Conservation (phyloP, 257 asterid genomes). For the Solanum pennellii region DNA sequence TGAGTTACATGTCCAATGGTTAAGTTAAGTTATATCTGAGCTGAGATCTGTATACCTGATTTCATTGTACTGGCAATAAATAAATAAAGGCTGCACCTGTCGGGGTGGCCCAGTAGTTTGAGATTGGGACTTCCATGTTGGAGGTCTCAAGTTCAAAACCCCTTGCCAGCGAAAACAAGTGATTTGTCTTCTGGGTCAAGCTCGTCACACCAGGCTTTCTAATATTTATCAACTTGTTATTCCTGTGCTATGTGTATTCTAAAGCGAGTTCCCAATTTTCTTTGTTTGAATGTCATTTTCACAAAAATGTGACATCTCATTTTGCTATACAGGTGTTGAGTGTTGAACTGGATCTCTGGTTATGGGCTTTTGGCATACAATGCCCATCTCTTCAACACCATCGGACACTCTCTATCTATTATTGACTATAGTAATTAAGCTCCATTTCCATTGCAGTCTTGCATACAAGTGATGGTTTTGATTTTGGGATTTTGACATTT, state of each 20-base stretch:
- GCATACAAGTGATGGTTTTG: neutral
- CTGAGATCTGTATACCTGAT: neutral
- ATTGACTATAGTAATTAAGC: conserved; percentile 23
- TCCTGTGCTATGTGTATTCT: neutral
- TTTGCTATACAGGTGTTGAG: conserved; percentile 64
- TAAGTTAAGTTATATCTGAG: neutral
- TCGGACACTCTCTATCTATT: conserved; percentile 75
- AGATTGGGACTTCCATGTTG: no score
- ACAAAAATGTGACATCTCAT: neutral
- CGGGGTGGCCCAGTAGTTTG: no score
- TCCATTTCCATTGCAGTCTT: neutral
- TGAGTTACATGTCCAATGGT: neutral
- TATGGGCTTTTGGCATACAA: conserved; percentile 73
- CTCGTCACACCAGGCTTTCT: neutral
- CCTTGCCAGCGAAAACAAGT: no score
- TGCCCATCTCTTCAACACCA: conserved; percentile 75
- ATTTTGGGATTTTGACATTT: neutral
- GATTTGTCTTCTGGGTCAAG: no score
- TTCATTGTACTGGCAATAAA: neutral
- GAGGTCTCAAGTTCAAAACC: no score
- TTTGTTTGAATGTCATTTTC: neutral
- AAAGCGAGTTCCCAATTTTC: neutral
- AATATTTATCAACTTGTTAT: neutral
- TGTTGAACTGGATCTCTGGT: conserved; percentile 94
- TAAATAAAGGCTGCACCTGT: neutral